These are phyloP conservation scores for Vitis amurensis DNA, from an alignment of 164 flowering plant genomes.

Conservation along the genomic window DNA sequence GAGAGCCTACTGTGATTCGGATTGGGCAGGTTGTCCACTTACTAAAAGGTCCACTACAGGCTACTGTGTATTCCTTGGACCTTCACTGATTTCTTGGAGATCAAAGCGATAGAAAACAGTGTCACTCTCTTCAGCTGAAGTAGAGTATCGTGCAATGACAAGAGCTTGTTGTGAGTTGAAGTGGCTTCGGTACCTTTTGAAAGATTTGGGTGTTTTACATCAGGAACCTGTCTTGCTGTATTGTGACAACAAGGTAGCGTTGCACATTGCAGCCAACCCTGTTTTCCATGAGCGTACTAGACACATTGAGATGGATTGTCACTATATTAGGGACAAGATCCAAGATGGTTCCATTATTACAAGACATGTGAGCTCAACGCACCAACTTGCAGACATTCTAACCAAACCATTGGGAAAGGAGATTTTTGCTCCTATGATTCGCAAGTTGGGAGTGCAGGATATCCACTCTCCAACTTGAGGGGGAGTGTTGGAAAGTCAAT, in stretches of 20 bases:
- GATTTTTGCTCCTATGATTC: conserved; percentile 5
- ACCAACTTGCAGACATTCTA: background rate
- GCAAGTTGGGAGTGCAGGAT: conserved; percentile 7
- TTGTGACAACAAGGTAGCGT: background rate
- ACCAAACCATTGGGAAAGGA: conserved; percentile 3
- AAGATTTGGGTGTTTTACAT: conserved; percentile 2
- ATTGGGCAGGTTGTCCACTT: conserved; percentile 1
- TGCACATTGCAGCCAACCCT: background rate
- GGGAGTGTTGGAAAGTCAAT: no score
- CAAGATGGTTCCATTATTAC: background rate
- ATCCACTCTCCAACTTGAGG: background rate
- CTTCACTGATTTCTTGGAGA: background rate
- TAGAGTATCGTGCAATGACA: background rate
- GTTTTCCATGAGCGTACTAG: background rate
- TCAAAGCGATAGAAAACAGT: background rate
- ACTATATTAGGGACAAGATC: background rate
- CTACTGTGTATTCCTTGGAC: background rate
- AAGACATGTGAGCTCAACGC: background rate
- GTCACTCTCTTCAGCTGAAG: background rate
- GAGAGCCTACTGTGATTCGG: background rate
- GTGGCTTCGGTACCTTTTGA: background rate
- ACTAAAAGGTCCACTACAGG: background rate
- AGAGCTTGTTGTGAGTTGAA: background rate
- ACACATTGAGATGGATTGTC: conserved; percentile 4
- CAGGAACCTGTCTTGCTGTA: background rate